Base-by-base conservation (phyloP, 257 asterid genomes). In the Petrea volubilis region DNA sequence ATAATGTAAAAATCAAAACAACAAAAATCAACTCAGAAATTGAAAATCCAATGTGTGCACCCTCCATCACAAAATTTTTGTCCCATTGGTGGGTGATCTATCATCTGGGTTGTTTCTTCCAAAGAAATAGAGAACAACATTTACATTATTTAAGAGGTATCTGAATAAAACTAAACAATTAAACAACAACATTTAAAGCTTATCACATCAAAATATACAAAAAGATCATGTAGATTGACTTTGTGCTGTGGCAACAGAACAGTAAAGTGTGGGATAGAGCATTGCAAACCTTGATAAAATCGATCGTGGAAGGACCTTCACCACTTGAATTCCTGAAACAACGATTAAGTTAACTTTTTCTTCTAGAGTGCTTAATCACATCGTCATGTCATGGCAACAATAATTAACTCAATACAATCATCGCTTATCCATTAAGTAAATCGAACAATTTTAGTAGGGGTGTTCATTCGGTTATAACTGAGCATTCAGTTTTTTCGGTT, bases 251-350 rank as follows among this genome's bases (percentile, higher is more conserved):
- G 23, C 43, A 67, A 44, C 25, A 36, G n/a, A 9, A 36, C 4
- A 24, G 52, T 17, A 60, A 33, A 40, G 33, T 47, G 50, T 38
- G 57, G 50, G 51, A 24, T 49, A 43, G 24, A 59, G 25, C 38
- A 66, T 63, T n/a, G 60, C 83, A 71, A 56, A 92, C 98, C 96
- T 86, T 81, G 73, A 89, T 64, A 74, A 78, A 82, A 67, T 84
- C 83, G 1, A 75, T 63, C 40, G 89, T 67, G 2, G 85, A 75
- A 74, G 90, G 87, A 78, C 66, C 85, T 68, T 87, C 81, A 52
- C 61, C 80, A 61, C 83, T 72, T 47, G 97, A 87, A 79, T 79
- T 78, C 98, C 98, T 93, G 83, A 76, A 74, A 78, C 15, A 36
- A 47, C 52, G 44, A 66, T 40, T 49, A 52, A 58, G 60, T 81